phyloP scores from a whole-genome alignment of 1,284 basidiomycete genomes.

The Fomitiporia mediterranea region DNA sequence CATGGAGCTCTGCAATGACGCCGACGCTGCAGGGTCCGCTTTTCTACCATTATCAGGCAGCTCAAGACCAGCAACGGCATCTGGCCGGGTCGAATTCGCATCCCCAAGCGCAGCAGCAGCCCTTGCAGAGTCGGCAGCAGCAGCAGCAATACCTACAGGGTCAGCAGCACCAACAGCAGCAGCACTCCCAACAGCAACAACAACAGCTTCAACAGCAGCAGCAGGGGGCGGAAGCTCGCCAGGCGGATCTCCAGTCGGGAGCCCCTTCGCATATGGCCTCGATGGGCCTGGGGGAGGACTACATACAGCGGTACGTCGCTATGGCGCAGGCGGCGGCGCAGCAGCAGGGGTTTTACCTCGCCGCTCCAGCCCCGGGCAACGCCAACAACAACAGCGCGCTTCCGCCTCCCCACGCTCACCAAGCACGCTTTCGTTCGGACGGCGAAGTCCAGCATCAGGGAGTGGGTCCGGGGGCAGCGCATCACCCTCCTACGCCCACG shows the following conservation, averaged over 20 bases:
- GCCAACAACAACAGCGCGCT: slow-evolving; percentile 15
- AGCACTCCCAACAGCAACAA: slow-evolving; percentile 22
- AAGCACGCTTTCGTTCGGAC: slow-evolving; percentile 9
- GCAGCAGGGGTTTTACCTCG: slow-evolving; percentile 19
- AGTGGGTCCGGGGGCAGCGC: slow-evolving; percentile 23
- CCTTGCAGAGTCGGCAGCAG: slow-evolving; percentile 28
- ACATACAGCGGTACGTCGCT: slow-evolving; percentile 9
- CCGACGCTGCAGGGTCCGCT: slow-evolving; percentile 27
- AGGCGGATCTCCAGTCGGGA: slow-evolving; percentile 8
- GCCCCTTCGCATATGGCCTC: slow-evolving; percentile 9
- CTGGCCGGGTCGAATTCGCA: slow-evolving; percentile 44
- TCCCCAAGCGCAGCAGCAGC: slow-evolving; percentile 41
- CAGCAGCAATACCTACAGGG: slow-evolving; percentile 18
- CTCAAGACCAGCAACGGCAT: slow-evolving; percentile 45
- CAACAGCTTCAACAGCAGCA: slow-evolving; percentile 19
- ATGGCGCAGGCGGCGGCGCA: slow-evolving; percentile 24
- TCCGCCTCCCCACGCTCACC: slow-evolving; percentile 22
- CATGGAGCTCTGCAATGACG: slow-evolving; percentile 80
- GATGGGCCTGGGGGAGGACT: slow-evolving; percentile 8
- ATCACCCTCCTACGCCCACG: slow-evolving; percentile 26
- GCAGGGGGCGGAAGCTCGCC: neutral
- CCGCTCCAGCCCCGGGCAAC: neutral
- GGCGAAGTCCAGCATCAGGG: slow-evolving; percentile 11
- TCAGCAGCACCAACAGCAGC: slow-evolving; percentile 22
- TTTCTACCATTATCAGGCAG: slow-evolving; percentile 22